A percentile compares a stretch with the other conserved stretches of the same genome.
phyloP scores from a whole-genome alignment of 192 early-diverging fungal genomes.

The Dissophora ornata region DNA sequence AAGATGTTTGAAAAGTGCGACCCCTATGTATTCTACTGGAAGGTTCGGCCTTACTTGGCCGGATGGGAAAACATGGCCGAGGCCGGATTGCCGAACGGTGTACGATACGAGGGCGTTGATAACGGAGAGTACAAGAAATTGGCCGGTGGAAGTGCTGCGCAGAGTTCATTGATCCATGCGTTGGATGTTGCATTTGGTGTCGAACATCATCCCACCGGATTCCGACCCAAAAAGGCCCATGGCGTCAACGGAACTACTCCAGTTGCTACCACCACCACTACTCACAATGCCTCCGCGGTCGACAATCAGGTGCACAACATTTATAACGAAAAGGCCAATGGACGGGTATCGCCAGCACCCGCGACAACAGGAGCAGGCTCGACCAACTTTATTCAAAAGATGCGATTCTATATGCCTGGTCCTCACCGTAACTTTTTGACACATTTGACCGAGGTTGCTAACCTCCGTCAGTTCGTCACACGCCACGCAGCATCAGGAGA shows the following conservation, averaged over 20 bases:
- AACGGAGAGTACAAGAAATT: conserved; percentile 76
- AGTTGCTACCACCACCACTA: no score
- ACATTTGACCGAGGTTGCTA: conserved; percentile 73
- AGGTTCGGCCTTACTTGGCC: conserved; percentile 88
- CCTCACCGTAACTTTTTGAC: conserved; percentile 88
- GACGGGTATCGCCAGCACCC: neutral
- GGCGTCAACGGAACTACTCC: no score
- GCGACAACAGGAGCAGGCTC: conserved; percentile 37
- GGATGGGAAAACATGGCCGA: conserved; percentile 95
- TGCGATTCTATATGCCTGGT: conserved; percentile 94
- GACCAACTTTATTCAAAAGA: conserved; percentile 85
- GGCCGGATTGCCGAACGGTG: conserved; percentile 85
- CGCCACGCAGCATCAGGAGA: conserved; percentile 13
- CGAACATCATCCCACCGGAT: conserved; percentile 84
- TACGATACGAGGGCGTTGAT: conserved; percentile 95
- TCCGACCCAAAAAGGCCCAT: conserved; percentile 32
- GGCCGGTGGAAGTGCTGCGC: conserved; percentile 94
- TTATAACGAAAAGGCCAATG: conserved; percentile 8
- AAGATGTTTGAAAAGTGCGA: conserved; percentile 95
- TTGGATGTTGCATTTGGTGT: conserved; percentile 91
- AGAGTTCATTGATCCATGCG: conserved; percentile 92
- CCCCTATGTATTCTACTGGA: conserved; percentile 95
- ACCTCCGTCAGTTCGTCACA: conserved; percentile 74
- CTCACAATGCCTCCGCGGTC: no score
- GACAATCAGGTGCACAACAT: conserved; percentile 26